A percentile compares a stretch with the other conserved stretches of the same genome.
phyloP scores from a whole-genome alignment of 495 filamentous ascomycete species.

The Evernia prunastri region DNA sequence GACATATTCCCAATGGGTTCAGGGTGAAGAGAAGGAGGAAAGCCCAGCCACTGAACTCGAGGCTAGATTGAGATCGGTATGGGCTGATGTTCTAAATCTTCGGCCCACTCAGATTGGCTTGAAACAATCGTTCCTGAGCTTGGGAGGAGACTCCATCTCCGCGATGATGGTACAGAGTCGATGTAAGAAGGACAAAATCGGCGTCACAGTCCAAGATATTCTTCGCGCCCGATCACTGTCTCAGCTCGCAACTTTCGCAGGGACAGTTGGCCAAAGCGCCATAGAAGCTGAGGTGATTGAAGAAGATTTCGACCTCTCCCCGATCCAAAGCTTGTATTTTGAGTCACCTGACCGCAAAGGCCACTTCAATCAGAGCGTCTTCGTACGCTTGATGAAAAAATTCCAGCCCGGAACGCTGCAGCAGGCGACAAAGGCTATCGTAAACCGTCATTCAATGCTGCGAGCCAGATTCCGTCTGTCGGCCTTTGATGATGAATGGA shows the following conservation, averaged over 20 bases:
- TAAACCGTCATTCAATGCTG: conserved; percentile 67
- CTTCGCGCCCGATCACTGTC: conserved; percentile 43
- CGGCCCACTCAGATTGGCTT: conserved; percentile 41
- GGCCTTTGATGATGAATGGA: conserved; percentile 27
- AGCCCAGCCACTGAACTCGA: conserved; percentile 34
- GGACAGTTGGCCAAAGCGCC: conserved; percentile 29
- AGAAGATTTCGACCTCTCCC: conserved; percentile 57
- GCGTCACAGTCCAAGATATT: conserved; percentile 49
- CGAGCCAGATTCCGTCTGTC: conserved; percentile 52
- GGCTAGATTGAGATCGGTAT: conserved; percentile 39
- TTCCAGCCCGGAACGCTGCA: conserved; percentile 43
- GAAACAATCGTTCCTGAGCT: conserved; percentile 53
- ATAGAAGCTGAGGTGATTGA: conserved; percentile 38
- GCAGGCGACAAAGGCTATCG: conserved; percentile 50
- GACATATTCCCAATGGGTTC: conserved; percentile 18
- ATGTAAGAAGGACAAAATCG: conserved; percentile 45
- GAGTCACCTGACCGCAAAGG: conserved; percentile 50
- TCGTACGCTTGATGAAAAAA: conserved; percentile 49
- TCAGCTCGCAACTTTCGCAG: conserved; percentile 36
- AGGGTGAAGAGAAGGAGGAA: conserved; percentile 15
- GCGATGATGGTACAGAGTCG: conserved; percentile 59
- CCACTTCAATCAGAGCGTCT: conserved; percentile 69
- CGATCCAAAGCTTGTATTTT: conserved; percentile 68
- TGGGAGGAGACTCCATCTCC: conserved; percentile 64
- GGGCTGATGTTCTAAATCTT: conserved; percentile 49